phyloP scores from a whole-genome alignment of 225 moss, liverwort and hornwort species.

The Sphagnum contortum region DNA sequence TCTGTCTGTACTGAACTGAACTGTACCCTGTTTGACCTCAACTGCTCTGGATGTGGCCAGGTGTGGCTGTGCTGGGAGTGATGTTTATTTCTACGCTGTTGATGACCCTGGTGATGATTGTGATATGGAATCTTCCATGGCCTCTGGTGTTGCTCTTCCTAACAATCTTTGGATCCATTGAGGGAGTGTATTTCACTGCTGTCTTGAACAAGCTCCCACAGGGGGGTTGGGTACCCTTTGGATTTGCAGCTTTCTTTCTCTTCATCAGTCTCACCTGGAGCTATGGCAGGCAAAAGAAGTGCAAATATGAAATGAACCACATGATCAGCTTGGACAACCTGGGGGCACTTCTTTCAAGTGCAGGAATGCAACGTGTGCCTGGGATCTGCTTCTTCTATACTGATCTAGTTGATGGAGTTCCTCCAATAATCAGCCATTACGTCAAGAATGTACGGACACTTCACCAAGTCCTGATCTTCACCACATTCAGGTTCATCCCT shows the following conservation, averaged over 20 bases:
- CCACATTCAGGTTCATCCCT: slow-evolving; percentile 51
- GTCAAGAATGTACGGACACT: slow-evolving; percentile 64
- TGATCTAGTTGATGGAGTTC: slow-evolving; percentile 54
- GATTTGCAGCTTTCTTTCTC: slow-evolving; percentile 43
- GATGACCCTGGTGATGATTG: slow-evolving; percentile 59
- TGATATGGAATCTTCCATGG: slow-evolving; percentile 61
- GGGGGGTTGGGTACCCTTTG: slow-evolving; percentile 86
- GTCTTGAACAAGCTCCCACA: slow-evolving; percentile 70
- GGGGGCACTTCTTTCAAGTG: slow-evolving; percentile 28
- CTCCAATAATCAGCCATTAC: slow-evolving; percentile 65
- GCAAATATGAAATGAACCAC: slow-evolving; percentile 41
- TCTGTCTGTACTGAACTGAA: too few relatives aligned
- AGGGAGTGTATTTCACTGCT: slow-evolving; percentile 62
- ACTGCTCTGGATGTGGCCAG: slow-evolving; percentile 11
- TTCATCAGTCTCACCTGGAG: slow-evolving; percentile 62
- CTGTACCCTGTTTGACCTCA: too few relatives aligned
- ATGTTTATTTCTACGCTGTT: slow-evolving; percentile 65
- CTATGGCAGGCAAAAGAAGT: slow-evolving; percentile 53
- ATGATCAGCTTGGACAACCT: slow-evolving; percentile 37
- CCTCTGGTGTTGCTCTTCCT: slow-evolving; percentile 35
- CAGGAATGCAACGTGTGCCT: slow-evolving; percentile 52
- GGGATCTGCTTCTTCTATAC: slow-evolving; percentile 84
- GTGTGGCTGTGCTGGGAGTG: slow-evolving; percentile 70
- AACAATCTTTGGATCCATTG: slow-evolving; percentile 34
- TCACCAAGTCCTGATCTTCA: slow-evolving; percentile 67